These are phyloP conservation scores for Alloascoidea africana DNA, from an alignment of 805 yeast species.

Conservation along the genomic window DNA sequence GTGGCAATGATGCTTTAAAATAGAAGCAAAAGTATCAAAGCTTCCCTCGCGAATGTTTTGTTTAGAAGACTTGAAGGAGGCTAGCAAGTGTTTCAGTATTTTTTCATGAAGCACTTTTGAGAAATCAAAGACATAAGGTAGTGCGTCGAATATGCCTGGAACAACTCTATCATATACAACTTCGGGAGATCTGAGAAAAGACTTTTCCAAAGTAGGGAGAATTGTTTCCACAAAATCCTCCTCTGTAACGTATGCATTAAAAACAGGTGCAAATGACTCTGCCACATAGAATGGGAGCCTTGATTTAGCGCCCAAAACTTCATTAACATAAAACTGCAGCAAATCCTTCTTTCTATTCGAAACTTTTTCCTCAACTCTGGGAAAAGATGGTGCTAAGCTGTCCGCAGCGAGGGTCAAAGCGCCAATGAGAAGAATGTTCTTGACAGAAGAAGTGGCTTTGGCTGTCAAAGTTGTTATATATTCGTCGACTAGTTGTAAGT, in stretches of 20 bases:
- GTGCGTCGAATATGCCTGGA: slow-evolving; percentile 27
- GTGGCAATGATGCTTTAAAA: slow-evolving; percentile 13
- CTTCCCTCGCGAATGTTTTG: slow-evolving; percentile 42
- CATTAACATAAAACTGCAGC: slow-evolving; percentile 12
- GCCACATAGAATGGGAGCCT: slow-evolving; percentile 10
- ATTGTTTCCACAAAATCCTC: slow-evolving; percentile 23
- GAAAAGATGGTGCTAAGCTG: slow-evolving; percentile 11
- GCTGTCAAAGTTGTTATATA: slow-evolving; percentile 8
- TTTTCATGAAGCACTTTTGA: slow-evolving; percentile 26
- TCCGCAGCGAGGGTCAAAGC: slow-evolving; percentile 18
- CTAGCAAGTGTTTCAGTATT: slow-evolving; percentile 32
- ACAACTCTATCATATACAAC: slow-evolving; percentile 39
- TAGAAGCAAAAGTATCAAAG: slow-evolving; percentile 17
- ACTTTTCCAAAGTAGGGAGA: slow-evolving; percentile 55
- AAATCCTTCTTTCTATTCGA: slow-evolving; percentile 8
- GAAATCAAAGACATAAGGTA: slow-evolving; percentile 24
- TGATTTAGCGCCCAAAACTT: slow-evolving; percentile 16
- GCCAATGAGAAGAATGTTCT: slow-evolving; percentile 19
- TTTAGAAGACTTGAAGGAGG: slow-evolving; percentile 57
- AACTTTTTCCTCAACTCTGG: slow-evolving; percentile 9
- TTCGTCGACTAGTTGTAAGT: slow-evolving; percentile 6
- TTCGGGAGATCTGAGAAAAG: slow-evolving; percentile 70
- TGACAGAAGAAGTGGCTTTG: slow-evolving; percentile 7
- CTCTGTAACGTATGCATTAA: slow-evolving; percentile 25
- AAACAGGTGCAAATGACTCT: slow-evolving; percentile 24